phyloP scores from a whole-genome alignment of 1,284 basidiomycete species.

The Leccinum subfulvum region DNA sequence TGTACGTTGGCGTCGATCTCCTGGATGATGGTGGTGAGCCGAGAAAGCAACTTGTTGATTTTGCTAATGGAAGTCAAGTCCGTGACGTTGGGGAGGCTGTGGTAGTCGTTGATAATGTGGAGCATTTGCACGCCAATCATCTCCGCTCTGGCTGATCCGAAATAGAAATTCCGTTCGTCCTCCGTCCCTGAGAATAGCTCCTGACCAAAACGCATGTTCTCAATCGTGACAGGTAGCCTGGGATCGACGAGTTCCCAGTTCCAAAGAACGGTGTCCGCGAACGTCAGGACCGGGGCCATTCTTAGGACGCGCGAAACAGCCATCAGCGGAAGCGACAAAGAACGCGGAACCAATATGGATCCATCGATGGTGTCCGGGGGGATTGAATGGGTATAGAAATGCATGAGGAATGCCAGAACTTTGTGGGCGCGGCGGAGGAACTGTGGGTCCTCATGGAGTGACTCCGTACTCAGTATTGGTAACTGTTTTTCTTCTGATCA shows the following conservation, averaged over 20 bases:
- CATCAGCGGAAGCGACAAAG: constrained; percentile 81
- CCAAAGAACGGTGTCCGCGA: constrained; percentile 95
- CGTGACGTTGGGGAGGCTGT: constrained; percentile 66
- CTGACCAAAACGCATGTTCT: constrained; percentile 61
- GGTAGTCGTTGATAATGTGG: constrained; percentile 82
- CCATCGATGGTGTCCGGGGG: constrained; percentile 43
- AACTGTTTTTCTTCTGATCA: constrained; percentile 46
- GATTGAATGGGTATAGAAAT: constrained; percentile 87
- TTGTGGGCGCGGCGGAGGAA: constrained; percentile 82
- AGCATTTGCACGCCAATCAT: constrained; percentile 85
- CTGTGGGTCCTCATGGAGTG: constrained; percentile 53
- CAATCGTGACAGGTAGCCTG: constrained; percentile 49
- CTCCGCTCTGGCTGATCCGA: constrained; percentile 84
- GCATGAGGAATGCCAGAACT: constrained; percentile 85
- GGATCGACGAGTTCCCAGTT: constrained; percentile 76
- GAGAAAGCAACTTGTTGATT: constrained; percentile 71
- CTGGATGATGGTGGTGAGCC: constrained; percentile 71
- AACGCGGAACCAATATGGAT: constrained; percentile 63
- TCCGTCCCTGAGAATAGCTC: constrained; percentile 83
- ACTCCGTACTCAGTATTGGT: constrained; percentile 60
- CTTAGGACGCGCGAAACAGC: constrained; percentile 74
- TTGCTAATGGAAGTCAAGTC: constrained; percentile 72
- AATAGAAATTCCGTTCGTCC: constrained; percentile 87
- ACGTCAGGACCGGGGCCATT: constrained; percentile 91
- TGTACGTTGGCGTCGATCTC: constrained; percentile 70